phyloP scores from a whole-genome alignment of 768 basidiomycete species.

The Leccinum longicurvipes region DNA sequence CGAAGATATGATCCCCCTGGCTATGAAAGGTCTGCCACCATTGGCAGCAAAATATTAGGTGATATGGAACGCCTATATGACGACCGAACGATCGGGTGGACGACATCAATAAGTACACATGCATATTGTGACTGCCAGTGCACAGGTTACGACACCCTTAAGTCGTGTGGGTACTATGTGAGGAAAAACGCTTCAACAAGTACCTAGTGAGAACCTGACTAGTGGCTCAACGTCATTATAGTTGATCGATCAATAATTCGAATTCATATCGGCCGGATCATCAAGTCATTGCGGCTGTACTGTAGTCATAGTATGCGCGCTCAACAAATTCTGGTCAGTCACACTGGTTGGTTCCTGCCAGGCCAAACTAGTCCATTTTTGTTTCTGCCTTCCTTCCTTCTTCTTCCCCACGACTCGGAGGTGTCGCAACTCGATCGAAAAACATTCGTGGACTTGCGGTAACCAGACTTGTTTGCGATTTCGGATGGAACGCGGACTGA shows the following conservation, averaged over 20 bases:
- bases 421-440: too few relatives aligned
- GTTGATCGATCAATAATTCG: not conserved
- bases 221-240: not conserved
- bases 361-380: not conserved
- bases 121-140: not conserved
- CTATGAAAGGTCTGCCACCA: not conserved
- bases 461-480: not conserved
- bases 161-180: too few relatives aligned
- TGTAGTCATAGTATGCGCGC: too few relatives aligned
- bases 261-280: not conserved
- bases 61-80: not conserved
- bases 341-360: too few relatives aligned
- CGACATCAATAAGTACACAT: not conserved
- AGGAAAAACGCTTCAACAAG: not conserved
- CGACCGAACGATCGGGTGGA: not conserved
- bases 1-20: not conserved
- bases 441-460: not conserved
- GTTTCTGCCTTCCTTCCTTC: not conserved
- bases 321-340: too few relatives aligned
- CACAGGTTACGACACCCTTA: not conserved
- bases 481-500: not conserved
- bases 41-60: too few relatives aligned
- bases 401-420: not conserved
- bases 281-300: too few relatives aligned
- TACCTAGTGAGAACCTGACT: not conserved